Base-by-base conservation (phyloP, 495 filamentous ascomycete genomes). In the Aspergillus cristatus region DNA sequence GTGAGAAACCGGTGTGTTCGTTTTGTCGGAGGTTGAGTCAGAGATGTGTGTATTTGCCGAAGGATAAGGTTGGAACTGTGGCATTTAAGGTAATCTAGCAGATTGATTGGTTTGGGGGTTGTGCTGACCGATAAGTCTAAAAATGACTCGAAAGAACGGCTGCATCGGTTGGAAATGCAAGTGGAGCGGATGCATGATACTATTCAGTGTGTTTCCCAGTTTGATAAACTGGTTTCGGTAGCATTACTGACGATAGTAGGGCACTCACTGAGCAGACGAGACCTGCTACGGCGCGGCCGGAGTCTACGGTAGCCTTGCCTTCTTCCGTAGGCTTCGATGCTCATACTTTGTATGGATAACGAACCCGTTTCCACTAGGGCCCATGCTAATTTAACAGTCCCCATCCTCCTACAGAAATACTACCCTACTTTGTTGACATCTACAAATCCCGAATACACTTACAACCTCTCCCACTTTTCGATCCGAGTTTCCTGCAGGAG, bases 11-110 rank as follows among this genome's bases (percentile, higher is more conserved):
- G 7, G 14, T 32, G 6, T 43, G 41, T 28, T 43, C 41, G 7
- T 38, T 43, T 14, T 43, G 41, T 18, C 41, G 28, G 10, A 25
- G 41, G n/a, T 20, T 43, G 6, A 38, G 34, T 22, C 41, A 43
- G 15, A n/a, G 34, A 38, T 43, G 41, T 22, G 26, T 22, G 1
- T 43, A 43, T 15, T n/a, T 14, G 1, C 18, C 11, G 18, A 34
- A 24, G 14, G 35, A 26, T 17, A 12, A 28, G 8, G 2, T 11
- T 24, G 1, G 24, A n/a, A n/a, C n/a, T n/a, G n/a, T n/a, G n/a
- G n/a, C n/a, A n/a, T n/a, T n/a, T n/a, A n/a, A n/a, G n/a, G n/a
- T n/a, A n/a, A n/a, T n/a, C n/a, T n/a, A n/a, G n/a, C n/a, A n/a
- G n/a, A n/a, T n/a, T n/a, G n/a, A n/a, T n/a, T n/a, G n/a, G n/a